Evolutionary conservation across 2,329 filamentous ascomycete species (phyloP), one percentile per base, ranked within the genome.

Genomic region (Myriosclerotinia scirpicola): DNA sequence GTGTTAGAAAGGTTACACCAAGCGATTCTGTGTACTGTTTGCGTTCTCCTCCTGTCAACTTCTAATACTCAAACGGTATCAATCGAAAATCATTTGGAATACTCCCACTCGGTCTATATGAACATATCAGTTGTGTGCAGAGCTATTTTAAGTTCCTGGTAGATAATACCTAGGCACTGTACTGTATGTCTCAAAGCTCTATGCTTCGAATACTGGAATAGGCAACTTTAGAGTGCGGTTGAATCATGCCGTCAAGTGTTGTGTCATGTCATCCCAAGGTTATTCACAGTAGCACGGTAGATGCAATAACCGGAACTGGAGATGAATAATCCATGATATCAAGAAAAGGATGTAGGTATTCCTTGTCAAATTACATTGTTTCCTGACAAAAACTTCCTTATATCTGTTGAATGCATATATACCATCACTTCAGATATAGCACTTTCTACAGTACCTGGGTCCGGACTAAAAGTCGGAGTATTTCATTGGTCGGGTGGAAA

Each of bases 221-320:
- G 46, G 58, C 34, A 36, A 20, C 44, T 60, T 50, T 50, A 50
- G 20, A 59, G 42, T 56, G 53, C 55, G 34, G 34, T 65, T 65
- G 63, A 59, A 44, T 53, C 59, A 59, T 59, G 46, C 55, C 63
- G 55, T 65, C 63, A 65, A 65, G 63, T 52, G 53, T 40, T 65
- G 64, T 61, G 54, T 54, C 54, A 65, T 61, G 64, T 53, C 64
- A 61, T 65, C 64, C 30, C 55, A 65, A 53, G 55, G 48, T 62
- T 62, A 15, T 54, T 54, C 42, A 54, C 22, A 42, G 59, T 62
- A 62, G 59, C 59, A 62, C 59, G 36, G 50, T 53, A 61, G 36
- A 46, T 65, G 44, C 48, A 62, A 62, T 60, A 50, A 26, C 58
- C 59, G 48, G 48, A 62, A 62, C 59, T 38, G 36, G 59, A 62